Evolutionary conservation across 1,284 basidiomycete species (phyloP).

Genomic region (Cryptococcus deneoformans): DNA sequence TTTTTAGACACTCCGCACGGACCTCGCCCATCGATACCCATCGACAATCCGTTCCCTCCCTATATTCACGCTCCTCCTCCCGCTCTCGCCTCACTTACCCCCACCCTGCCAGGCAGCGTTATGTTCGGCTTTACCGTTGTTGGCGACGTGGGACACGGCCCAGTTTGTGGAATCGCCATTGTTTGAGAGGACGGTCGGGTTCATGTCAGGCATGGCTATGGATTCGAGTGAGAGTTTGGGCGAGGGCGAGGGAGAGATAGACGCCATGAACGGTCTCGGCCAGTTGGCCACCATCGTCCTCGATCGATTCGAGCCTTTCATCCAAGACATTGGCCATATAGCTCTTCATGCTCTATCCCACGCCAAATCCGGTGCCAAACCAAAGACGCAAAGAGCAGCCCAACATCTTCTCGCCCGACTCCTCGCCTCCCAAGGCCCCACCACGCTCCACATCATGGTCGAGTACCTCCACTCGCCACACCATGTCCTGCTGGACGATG

Average conservation of each 20-base stretch:
- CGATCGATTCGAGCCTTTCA: slow-evolving; percentile 27
- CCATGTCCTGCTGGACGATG: slow-evolving; percentile 24
- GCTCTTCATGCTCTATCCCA: slow-evolving; percentile 11
- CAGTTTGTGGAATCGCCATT: slow-evolving; percentile 13
- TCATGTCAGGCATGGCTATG: slow-evolving; percentile 17
- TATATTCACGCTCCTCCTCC: slow-evolving; percentile 22
- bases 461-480: slow-evolving; percentile 26
- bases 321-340: slow-evolving; percentile 14
- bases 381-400: slow-evolving; percentile 17
- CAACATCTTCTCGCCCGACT: slow-evolving; percentile 25
- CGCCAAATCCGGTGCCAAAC: not conserved
- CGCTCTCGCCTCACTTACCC: slow-evolving; percentile 10
- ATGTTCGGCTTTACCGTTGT: slow-evolving; percentile 28
- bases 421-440: slow-evolving; percentile 29
- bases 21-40: slow-evolving; percentile 21
- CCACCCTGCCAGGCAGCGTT: slow-evolving; percentile 13
- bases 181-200: slow-evolving; percentile 18
- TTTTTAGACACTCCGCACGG: slow-evolving; percentile 25
- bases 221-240: no score
- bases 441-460: slow-evolving; percentile 27
- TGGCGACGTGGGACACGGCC: slow-evolving; percentile 31
- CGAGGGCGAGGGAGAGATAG: not conserved
- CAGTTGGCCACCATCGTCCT: slow-evolving; percentile 24
- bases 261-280: slow-evolving; percentile 24
- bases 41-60: slow-evolving; percentile 16